These are phyloP conservation scores for Populus hybrid DNA, from an alignment of 441 rosid genomes.

Conservation along the genomic window DNA sequence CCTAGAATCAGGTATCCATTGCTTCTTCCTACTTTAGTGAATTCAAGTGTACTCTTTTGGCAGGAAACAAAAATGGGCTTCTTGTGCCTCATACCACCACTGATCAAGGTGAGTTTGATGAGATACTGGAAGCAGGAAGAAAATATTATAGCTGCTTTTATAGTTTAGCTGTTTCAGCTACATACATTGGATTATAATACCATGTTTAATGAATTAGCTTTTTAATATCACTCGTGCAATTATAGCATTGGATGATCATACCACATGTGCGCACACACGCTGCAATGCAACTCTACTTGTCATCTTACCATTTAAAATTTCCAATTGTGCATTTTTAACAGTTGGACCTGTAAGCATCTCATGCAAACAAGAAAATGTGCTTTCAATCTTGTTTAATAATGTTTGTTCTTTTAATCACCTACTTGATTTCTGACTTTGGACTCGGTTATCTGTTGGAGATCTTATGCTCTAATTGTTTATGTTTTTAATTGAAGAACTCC, in stretches of 20 bases:
- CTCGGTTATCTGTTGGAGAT: not conserved
- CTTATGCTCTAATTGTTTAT: not conserved
- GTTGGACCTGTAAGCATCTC: not conserved
- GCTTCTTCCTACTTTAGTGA: not conserved
- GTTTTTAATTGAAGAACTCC: conserved; percentile 54
- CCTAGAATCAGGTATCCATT: not conserved
- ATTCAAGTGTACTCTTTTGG: conserved; percentile 1
- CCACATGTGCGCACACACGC: too few species aligned
- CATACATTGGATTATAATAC: not conserved
- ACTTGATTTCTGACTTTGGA: not conserved
- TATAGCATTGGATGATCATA: not conserved
- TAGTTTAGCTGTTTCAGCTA: not conserved
- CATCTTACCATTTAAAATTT: not conserved
- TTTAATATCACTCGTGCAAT: not conserved
- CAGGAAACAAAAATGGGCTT: conserved; percentile 90
- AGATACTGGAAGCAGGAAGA: not conserved
- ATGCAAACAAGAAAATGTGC: not conserved
- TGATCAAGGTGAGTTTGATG: conserved; percentile 63
- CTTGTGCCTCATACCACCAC: conserved; percentile 84
- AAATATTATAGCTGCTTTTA: not conserved
- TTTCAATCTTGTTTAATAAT: not conserved
- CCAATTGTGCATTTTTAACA: not conserved
- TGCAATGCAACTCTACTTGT: not conserved
- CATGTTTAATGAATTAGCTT: not conserved
- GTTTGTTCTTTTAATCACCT: not conserved